Base-by-base conservation (phyloP, 192 early-diverging fungal genomes). In the Entophlyctis luteolus region DNA sequence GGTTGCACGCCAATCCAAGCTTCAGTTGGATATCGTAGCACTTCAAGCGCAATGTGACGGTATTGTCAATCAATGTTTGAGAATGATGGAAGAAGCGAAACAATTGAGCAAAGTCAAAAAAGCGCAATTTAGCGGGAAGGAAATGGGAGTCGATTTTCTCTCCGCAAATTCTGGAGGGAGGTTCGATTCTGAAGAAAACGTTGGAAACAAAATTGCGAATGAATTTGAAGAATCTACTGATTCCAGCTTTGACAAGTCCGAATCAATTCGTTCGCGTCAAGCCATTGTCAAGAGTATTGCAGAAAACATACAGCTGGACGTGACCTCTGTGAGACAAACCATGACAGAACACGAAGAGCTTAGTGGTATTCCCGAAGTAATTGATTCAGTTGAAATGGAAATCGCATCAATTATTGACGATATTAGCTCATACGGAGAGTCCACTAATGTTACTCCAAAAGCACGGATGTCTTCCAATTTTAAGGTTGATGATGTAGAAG, bases 381-480 rank as follows among this genome's bases (percentile, higher is more conserved):
- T 63, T 29, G 60, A 63, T 6, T 63, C 60, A 10, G 36, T 63
- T 8, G 47, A 63, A 49, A 63, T 45, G 47, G 60, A 63, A 6
- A 33, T 63, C 16, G 32, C 31, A 25, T 63, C 60, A 8, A 14
- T 49, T 18, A 18, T 63, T 12, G 60, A 63, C 10, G 60, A 63
- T 47, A 49, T 63, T 37, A 63, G 60, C 32, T 63, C 60, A 20
- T 63, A 29, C 36, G 60, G 60, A 47, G 60, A 20, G 10, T n/a
- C n/a, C n/a, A n/a, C n/a, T n/a, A n/a, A n/a, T n/a, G n/a, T n/a
- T n/a, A n/a, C n/a, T n/a, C n/a, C n/a, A n/a, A n/a, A n/a, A n/a
- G n/a, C n/a, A n/a, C n/a, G n/a, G n/a, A n/a, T n/a, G n/a, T n/a
- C n/a, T n/a, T n/a, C n/a, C n/a, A n/a, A n/a, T n/a, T n/a, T n/a